Conservation (phyloP, 2,329 filamentous ascomycete species). For the Achaetomium macrosporum region DNA sequence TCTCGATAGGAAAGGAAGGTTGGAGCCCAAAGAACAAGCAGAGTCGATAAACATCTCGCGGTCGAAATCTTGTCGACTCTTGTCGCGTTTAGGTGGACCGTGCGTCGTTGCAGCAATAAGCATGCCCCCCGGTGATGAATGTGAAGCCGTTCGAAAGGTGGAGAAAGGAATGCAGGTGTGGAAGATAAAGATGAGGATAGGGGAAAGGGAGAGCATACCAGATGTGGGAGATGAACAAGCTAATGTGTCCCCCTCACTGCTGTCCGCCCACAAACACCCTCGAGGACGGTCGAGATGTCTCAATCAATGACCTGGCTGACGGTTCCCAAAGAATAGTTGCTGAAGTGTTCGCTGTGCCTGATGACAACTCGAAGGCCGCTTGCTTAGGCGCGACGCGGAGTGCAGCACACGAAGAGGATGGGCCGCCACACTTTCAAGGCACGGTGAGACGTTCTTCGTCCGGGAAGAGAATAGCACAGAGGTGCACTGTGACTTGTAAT, state of each 20-base stretch:
- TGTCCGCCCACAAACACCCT: constrained; percentile 29
- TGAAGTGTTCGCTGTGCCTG: constrained; percentile 16
- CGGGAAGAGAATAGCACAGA: constrained; percentile 19
- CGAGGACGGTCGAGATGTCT: constrained; percentile 30
- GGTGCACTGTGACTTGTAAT: constrained; percentile 25
- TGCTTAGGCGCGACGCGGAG: neutral
- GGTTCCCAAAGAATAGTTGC: constrained; percentile 6
- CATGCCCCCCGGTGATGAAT: no score
- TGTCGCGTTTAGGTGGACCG: neutral
- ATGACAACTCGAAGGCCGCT: constrained; percentile 10
- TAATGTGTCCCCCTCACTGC: constrained; percentile 81
- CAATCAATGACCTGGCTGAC: constrained; percentile 22
- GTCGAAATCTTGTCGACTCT: neutral
- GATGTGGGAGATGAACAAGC: constrained; percentile 91
- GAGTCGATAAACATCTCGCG: no score
- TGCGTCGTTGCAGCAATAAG: no score
- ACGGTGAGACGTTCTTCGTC: constrained; percentile 21
- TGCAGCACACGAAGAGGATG: constrained; percentile 10
- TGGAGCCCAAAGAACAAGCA: no score
- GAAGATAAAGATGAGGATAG: constrained; percentile 2
- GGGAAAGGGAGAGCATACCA: constrained; percentile 42
- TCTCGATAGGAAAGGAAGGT: neutral
- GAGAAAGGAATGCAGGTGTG: no score
- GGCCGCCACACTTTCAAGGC: constrained; percentile 19
- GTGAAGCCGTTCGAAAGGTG: no score